Evolutionary conservation across 1,284 basidiomycete genomes (phyloP).

Genomic region (Ustilago shanxiensis): DNA sequence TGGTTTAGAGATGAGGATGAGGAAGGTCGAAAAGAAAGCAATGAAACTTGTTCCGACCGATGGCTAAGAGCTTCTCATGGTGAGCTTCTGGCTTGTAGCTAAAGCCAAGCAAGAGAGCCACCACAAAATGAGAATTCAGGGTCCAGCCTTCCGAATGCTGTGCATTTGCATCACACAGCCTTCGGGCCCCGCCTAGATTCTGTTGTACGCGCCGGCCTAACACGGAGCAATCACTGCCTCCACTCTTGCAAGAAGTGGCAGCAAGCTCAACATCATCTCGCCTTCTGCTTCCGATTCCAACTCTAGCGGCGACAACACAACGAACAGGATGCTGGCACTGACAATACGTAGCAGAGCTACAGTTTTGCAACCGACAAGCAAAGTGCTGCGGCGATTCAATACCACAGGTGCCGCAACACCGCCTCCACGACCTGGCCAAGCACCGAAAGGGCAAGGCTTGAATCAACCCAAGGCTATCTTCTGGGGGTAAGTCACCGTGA

Average conservation of each 20-base stretch:
- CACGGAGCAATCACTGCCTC: not conserved
- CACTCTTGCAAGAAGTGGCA: not conserved
- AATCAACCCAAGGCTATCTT: constrained; percentile 50
- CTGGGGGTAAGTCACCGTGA: constrained; percentile 36
- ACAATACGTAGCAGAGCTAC: not conserved
- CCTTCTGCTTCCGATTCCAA: not conserved
- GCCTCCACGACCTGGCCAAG: not conserved
- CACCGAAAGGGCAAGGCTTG: constrained; percentile 30
- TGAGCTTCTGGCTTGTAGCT: not conserved
- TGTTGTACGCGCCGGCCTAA: not conserved
- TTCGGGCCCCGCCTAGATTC: too few species aligned
- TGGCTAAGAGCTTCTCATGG: not conserved
- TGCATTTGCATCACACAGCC: constrained; percentile 1
- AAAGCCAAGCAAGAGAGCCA: not conserved
- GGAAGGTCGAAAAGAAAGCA: not conserved
- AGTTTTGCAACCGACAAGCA: not conserved
- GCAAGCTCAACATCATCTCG: not conserved
- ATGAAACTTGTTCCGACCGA: not conserved
- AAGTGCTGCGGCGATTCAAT: too few species aligned
- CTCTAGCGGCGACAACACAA: not conserved
- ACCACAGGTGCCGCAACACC: not conserved
- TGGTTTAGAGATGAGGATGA: not conserved
- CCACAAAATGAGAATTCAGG: constrained; percentile 11
- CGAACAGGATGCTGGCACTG: constrained; percentile 12
- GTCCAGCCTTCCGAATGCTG: constrained; percentile 15